These are phyloP conservation scores for Globisporangium perplexum DNA, from an alignment of 352 stramenopile species.

Conservation along the genomic window DNA sequence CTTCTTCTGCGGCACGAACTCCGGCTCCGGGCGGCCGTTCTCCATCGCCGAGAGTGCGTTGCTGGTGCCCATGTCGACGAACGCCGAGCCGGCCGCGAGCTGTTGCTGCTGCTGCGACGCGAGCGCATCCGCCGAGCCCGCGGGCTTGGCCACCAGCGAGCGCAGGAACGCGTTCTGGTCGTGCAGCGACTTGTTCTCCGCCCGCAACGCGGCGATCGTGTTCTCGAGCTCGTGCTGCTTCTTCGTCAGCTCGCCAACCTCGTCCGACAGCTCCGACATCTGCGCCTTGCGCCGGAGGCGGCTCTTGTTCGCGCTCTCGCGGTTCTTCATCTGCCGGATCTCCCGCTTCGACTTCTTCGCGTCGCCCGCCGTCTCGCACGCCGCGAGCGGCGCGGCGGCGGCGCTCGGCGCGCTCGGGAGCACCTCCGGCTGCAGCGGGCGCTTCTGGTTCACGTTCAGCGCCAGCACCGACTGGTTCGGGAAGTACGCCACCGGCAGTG, in stretches of 20 bases:
- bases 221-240: slow-evolving; percentile 69
- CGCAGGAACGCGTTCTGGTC: slow-evolving; percentile 77
- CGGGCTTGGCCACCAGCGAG: slow-evolving; percentile 45
- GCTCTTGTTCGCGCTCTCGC: slow-evolving; percentile 81
- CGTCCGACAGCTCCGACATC: slow-evolving; percentile 45
- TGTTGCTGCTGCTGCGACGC: slow-evolving; percentile 24
- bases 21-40: slow-evolving; percentile 17
- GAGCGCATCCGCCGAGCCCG: slow-evolving; percentile 6
- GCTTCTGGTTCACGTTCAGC: slow-evolving; percentile 47
- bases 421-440: slow-evolving; percentile 37
- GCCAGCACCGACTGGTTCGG: slow-evolving; percentile 16
- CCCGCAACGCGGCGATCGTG: slow-evolving; percentile 54
- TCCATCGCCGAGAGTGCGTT: slow-evolving; percentile 21
- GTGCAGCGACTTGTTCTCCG: slow-evolving; percentile 76
- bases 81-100: slow-evolving; percentile 7
- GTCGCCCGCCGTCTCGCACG: slow-evolving; percentile 9
- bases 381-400: neutral
- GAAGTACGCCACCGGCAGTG: slow-evolving; percentile 61
- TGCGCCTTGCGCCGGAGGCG: slow-evolving; percentile 67
- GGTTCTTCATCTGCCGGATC: slow-evolving; percentile 86
- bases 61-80: neutral
- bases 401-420: slow-evolving; percentile 17
- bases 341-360: slow-evolving; percentile 69
- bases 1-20: slow-evolving; percentile 29
- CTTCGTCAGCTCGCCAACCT: slow-evolving; percentile 59